Percentiles rank a stretch among this genome's conserved stretches.
Conservation (phyloP, 768 basidiomycete genomes). For the Ramaria sp. region DNA sequence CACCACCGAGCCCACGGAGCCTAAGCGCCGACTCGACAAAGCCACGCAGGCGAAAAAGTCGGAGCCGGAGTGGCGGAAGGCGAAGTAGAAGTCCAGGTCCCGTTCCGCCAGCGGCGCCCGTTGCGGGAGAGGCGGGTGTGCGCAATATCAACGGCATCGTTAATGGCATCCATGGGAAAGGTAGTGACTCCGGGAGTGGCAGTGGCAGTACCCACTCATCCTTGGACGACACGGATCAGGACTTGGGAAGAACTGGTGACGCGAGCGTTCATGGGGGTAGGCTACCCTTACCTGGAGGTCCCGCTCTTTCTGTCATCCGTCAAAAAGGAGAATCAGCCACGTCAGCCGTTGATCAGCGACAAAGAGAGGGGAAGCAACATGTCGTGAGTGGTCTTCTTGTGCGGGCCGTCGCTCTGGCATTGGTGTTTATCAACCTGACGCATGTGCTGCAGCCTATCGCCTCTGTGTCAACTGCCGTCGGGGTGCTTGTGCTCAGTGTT, state of each 20-base stretch:
- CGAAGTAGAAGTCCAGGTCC: background rate
- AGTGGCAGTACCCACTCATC: no score
- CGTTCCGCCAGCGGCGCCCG: no score
- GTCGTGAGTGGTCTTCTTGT: background rate
- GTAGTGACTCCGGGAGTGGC: no score
- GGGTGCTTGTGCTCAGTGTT: slow-evolving; percentile 53
- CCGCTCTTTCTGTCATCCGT: no score
- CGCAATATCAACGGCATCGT: background rate
- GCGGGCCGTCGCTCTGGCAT: slow-evolving; percentile 18
- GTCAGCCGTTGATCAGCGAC: no score
- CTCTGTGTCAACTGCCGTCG: slow-evolving; percentile 44
- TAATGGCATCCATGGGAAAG: no score
- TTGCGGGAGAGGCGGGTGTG: background rate
- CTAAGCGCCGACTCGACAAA: slow-evolving; percentile 47
- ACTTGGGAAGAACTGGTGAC: slow-evolving; percentile 2
- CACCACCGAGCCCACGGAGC: slow-evolving; percentile 68
- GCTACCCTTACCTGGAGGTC: no score
- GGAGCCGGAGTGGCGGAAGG: slow-evolving; percentile 3
- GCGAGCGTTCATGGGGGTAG: slow-evolving; percentile 13
- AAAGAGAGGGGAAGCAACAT: background rate
- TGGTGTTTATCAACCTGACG: slow-evolving; percentile 16
- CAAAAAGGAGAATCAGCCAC: no score
- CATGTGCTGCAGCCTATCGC: slow-evolving; percentile 10
- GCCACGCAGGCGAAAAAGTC: background rate
- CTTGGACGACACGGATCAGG: no score